Evolutionary conservation across 192 early-diverging fungal species (phyloP).

Genomic region (Neocallimastix lanati): DNA sequence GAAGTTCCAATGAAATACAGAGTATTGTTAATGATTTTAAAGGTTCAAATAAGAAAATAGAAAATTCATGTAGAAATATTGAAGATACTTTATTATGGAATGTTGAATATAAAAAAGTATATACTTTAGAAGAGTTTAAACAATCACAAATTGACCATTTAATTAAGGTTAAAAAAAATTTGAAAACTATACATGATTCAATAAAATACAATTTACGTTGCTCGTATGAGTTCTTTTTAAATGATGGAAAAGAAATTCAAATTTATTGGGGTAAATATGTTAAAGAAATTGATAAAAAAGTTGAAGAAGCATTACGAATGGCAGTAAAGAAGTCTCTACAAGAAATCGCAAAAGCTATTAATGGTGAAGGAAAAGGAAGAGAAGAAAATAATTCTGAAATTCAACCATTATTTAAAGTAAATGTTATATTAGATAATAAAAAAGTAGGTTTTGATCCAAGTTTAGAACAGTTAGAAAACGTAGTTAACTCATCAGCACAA

Average conservation of each 20-base stretch:
- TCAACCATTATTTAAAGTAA: conserved; percentile 44
- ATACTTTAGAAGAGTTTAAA: conserved; percentile 37
- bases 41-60: conserved; percentile 19
- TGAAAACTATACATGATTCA: conserved; percentile 18
- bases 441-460: conserved; percentile 42
- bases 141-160: conserved; percentile 18
- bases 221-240: conserved; percentile 18
- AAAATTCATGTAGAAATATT: conserved; percentile 22
- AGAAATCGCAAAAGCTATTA: conserved; percentile 39
- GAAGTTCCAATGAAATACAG: conserved; percentile 36
- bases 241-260: conserved; percentile 37
- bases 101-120: conserved; percentile 38
- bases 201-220: conserved; percentile 9
- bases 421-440: conserved; percentile 34
- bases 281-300: conserved; percentile 25
- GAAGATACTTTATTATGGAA: conserved; percentile 32
- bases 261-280: conserved; percentile 32
- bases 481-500: conserved; percentile 22
- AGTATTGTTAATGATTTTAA: conserved; percentile 35
- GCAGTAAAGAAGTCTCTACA: conserved; percentile 31
- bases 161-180: conserved; percentile 14
- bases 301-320: conserved; percentile 29
- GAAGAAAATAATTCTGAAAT: conserved; percentile 26
- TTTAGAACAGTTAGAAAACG: conserved; percentile 25
- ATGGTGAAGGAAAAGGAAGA: conserved; percentile 36